Evolutionary conservation across 768 basidiomycete species (phyloP).

Genomic region (Rhodosporidiobolus sp.): DNA sequence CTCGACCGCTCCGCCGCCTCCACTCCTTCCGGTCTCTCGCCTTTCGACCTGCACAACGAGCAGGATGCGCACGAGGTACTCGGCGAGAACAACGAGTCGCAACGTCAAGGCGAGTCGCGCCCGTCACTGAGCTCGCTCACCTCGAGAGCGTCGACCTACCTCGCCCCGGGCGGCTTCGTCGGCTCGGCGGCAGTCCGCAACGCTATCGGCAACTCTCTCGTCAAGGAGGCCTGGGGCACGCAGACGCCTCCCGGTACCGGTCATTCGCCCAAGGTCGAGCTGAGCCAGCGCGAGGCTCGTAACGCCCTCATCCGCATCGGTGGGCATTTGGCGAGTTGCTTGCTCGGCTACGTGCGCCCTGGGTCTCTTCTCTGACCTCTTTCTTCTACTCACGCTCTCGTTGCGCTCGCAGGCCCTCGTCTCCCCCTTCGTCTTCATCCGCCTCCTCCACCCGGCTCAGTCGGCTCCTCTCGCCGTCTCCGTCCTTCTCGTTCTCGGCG

Average conservation of each 20-base stretch:
- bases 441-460: not conserved
- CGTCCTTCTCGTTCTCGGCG: conserved; percentile 27
- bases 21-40: not conserved
- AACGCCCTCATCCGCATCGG: conserved; percentile 31
- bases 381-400: not conserved
- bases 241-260: conserved; percentile 16
- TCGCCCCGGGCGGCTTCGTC: conserved; percentile 16
- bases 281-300: conserved; percentile 17
- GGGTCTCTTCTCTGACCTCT: not conserved
- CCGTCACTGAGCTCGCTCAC: conserved; percentile 13
- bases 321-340: conserved; percentile 15
- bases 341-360: conserved; percentile 24
- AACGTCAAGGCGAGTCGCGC: not conserved
- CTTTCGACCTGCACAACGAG: not conserved
- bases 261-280: conserved; percentile 22
- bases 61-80: not conserved
- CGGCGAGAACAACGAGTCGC: not conserved
- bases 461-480: not conserved
- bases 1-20: conserved; percentile 16
- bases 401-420: conserved; percentile 17
- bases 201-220: conserved; percentile 14
- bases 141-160: conserved; percentile 24
- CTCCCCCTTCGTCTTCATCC: conserved; percentile 22
- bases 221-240: conserved; percentile 15
- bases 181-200: conserved; percentile 13